Evolutionary conservation across 2,329 filamentous ascomycete genomes (phyloP), one percentile per base, ranked within the genome.

Genomic region (Ramichloridium luteum): DNA sequence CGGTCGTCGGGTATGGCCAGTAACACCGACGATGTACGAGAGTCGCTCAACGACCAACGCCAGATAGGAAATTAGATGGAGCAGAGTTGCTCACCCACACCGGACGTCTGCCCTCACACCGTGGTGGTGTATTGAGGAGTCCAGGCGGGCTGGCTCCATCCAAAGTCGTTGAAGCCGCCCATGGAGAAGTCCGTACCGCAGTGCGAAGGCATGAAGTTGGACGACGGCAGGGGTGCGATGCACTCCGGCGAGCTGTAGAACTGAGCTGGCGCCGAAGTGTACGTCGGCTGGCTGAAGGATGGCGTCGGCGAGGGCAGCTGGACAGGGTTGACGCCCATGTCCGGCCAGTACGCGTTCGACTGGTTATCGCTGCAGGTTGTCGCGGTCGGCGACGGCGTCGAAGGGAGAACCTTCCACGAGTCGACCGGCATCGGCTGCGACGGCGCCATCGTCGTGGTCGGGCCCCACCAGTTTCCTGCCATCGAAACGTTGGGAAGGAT

Each of bases 321-420:
- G 16, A 79, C 68, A 38, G 86, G 78, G 55, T 70, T 74, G 62
- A 92, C 67, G 50, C 68, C 70, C 65, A 93, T 77, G 53, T 71
- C 77, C 39, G 78, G 72, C 86, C 86, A 94, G 56, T 88, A 72
- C 31, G 75, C 71, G 36, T 74, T 69, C 30, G 75, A 69, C 48
- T 72, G 68, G 32, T 76, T 77, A 54, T 90, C 83, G 54, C 69
- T 70, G 33, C 78, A 79, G 18, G 80, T 77, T 25, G 80, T 74
- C 16, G 61, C 60, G 25, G 62, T 66, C 31, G 82, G 74, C 56
- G 77, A 83, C 31, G 85, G 82, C 50, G 83, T 93, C 33, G 88
- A 94, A 28, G 86, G 81, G 34, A 94, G 67, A 45, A 94, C 76
- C 57, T 80, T 84, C 88, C 88, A 96, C 35, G 82, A 70, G 39